Percentiles rank a stretch among this genome's conserved stretches.
Conservation (phyloP, 208 protist species). For the Leishmania turanica region DNA sequence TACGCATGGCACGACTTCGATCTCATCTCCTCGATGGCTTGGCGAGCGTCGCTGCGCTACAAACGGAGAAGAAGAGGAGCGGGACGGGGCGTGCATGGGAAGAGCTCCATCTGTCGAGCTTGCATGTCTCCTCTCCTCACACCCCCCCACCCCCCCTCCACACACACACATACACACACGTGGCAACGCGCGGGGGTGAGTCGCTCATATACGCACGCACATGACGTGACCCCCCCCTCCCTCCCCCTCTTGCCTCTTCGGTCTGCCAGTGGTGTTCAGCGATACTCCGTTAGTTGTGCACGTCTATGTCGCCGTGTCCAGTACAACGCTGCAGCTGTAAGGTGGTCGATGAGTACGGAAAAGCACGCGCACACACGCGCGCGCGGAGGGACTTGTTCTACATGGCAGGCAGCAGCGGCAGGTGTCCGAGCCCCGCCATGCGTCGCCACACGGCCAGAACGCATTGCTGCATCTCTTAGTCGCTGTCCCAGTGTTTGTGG, state of each 20-base stretch:
- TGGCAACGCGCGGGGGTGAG: not conserved
- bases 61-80: not conserved
- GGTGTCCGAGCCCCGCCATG: not conserved
- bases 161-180: not conserved
- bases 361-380: not conserved
- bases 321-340: not conserved
- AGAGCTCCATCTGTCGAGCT: not conserved
- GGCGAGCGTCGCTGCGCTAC: not conserved
- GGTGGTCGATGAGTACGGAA: not conserved
- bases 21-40: not conserved
- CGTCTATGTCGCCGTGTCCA: not conserved
- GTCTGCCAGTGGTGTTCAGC: not conserved
- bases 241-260: not conserved
- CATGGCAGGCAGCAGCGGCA: not conserved
- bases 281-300: not conserved
- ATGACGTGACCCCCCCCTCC: not conserved
- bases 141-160: too few species aligned
- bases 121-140: not conserved
- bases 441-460: not conserved
- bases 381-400: not conserved
- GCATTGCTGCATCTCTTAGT: not conserved
- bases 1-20: not conserved
- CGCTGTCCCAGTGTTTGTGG: slow-evolving; percentile 19
- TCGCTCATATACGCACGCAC: not conserved
- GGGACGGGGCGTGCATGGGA: not conserved